Evolutionary conservation across 371 early-diverging fungal species (phyloP).

Genomic region (Actinomortierella wolfii): DNA sequence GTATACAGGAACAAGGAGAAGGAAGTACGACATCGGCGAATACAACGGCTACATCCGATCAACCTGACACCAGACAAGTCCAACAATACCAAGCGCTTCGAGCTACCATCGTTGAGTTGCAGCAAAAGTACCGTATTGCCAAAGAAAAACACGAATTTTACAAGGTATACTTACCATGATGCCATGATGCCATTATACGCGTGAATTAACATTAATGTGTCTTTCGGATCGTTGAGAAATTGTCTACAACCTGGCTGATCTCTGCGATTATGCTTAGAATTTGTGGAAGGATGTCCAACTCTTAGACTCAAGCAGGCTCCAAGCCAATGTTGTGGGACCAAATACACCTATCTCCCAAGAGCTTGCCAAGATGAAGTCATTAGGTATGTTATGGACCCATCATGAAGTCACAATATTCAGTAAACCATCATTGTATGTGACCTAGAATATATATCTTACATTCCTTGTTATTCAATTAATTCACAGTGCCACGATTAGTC

Average conservation of each 20-base stretch:
- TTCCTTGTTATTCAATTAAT: too few relatives aligned
- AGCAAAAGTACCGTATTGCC: constrained; percentile 14
- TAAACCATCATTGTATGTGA: too few relatives aligned
- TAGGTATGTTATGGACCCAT: constrained; percentile 36
- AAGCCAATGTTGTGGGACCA: constrained; percentile 25
- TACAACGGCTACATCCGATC: too few relatives aligned
- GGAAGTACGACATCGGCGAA: too few relatives aligned
- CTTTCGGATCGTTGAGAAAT: too few relatives aligned
- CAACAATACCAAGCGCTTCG: constrained; percentile 29
- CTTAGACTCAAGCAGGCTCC: constrained; percentile 25
- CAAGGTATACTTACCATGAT: constrained; percentile 12
- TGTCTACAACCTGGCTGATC: too few relatives aligned
- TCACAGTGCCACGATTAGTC: too few relatives aligned
- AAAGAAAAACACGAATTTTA: constrained; percentile 33
- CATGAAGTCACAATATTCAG: too few relatives aligned
- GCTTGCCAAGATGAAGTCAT: constrained; percentile 24
- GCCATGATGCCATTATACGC: too few relatives aligned
- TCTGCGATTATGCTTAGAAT: constrained; percentile 13
- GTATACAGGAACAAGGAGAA: too few relatives aligned
- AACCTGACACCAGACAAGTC: background rate
- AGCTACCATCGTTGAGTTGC: constrained; percentile 25
- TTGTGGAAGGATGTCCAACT: constrained; percentile 17
- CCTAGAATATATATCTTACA: too few relatives aligned
- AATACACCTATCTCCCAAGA: constrained; percentile 22
- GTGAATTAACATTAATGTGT: too few relatives aligned